phyloP scores from a whole-genome alignment of 1,284 basidiomycete genomes.

The Meripilus lineatus region DNA sequence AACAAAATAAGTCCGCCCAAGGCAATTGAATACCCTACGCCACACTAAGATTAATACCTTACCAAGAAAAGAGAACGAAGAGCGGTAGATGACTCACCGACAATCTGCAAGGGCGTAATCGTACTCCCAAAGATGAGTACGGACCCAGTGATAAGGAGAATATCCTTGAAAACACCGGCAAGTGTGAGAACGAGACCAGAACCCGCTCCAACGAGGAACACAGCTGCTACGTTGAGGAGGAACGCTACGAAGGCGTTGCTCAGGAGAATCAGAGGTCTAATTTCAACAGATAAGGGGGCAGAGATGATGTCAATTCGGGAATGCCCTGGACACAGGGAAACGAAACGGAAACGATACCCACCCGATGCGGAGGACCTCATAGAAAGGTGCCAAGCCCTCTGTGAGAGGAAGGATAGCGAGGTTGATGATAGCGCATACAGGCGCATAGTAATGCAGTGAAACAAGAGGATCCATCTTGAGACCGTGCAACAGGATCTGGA shows the following conservation, averaged over 20 bases:
- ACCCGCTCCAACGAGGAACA: slow-evolving; percentile 89
- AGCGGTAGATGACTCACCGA: slow-evolving; percentile 49
- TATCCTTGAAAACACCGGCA: slow-evolving; percentile 94
- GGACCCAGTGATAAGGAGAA: slow-evolving; percentile 87
- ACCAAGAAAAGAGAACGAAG: slow-evolving; percentile 6
- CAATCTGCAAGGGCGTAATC: slow-evolving; percentile 81
- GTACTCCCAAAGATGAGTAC: slow-evolving; percentile 79
- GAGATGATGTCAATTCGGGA: neutral
- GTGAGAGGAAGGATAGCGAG: slow-evolving; percentile 80
- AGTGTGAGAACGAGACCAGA: slow-evolving; percentile 89
- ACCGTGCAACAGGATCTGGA: slow-evolving; percentile 92
- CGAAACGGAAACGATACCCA: slow-evolving; percentile 12
- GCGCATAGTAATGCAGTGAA: slow-evolving; percentile 93
- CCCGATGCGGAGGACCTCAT: slow-evolving; percentile 62
- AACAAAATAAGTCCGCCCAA: slow-evolving; percentile 77
- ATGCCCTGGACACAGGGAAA: neutral
- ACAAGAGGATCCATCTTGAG: slow-evolving; percentile 97
- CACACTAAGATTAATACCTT: slow-evolving; percentile 3
- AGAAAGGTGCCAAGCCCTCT: slow-evolving; percentile 88
- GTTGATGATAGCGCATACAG: slow-evolving; percentile 94
- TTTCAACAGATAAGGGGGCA: neutral
- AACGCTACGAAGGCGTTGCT: slow-evolving; percentile 90
- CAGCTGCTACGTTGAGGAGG: slow-evolving; percentile 88
- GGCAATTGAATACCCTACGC: slow-evolving; percentile 72
- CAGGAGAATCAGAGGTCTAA: slow-evolving; percentile 68